Evolutionary conservation across 2,329 filamentous ascomycete species (phyloP), one percentile per base, ranked within the genome.

Genomic region (Calonectria montana): DNA sequence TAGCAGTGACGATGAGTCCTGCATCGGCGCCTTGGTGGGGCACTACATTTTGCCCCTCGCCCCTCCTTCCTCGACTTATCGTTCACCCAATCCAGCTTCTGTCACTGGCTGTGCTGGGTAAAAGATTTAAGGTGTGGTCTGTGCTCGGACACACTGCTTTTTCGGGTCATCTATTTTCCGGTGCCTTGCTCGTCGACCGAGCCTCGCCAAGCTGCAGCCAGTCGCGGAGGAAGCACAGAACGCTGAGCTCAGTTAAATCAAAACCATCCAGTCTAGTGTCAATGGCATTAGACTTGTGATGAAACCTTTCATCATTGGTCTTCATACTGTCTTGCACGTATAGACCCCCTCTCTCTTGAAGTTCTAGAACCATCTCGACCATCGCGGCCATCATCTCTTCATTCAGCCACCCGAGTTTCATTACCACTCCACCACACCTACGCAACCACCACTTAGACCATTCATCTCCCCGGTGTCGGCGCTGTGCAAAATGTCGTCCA

Each of bases 101-200:
- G 69, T 65, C 65, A 75, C 73, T 77, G 73, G 53, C 31, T 57
- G 31, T 23, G 53, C 31, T 57, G 29, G 61, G 69, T 23, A 37
- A 31, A 21, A 62, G n/a, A 72, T 76, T 80, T 83, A 83, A 83
- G 80, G 75, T 83, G 73, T 80, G 82, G 80, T 82, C 81, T 74
- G 81, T 83, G 82, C 82, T 25, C 4, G 0, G 0, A 0, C 3
- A 10, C 9, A 29, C 37, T 37, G 8, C 2, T 1, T 41, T 53
- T 69, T 50, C 81, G 81, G 78, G 78, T 77, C 72, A 79, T 78
- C 29, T 35, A 16, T 75, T n/a, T 18, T 41, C 70, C 76, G 71
- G 37, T 18, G 3, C 13, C 16, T 18, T 57, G 55, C 65, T 39
- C 45, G 27, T 50, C 57, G 27, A 47, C 61, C 18, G 53, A 59